Evolutionary conservation across 805 yeast genomes (phyloP).

Genomic region (Cyberlindnera xishuangbannaensis): DNA sequence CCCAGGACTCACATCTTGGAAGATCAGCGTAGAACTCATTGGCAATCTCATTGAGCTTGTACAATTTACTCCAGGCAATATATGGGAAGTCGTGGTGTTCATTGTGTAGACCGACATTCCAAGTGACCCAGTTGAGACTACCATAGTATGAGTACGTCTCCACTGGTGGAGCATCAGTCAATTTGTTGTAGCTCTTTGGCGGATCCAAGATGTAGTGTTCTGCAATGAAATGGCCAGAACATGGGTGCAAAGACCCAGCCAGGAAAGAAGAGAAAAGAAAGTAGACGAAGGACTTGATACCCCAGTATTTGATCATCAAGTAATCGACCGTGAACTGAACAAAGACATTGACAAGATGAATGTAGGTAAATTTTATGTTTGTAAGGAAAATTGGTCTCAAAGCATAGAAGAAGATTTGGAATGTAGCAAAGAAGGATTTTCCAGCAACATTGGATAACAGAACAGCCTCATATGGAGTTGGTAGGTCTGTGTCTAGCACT

Average conservation of each 20-base stretch:
- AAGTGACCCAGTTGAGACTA: conserved; percentile 63
- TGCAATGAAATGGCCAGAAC: conserved; percentile 95
- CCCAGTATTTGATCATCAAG: conserved; percentile 54
- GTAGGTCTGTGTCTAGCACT: conserved; percentile 79
- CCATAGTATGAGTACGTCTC: conserved; percentile 93
- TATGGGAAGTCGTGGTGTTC: conserved; percentile 96
- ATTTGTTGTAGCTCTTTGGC: conserved; percentile 28
- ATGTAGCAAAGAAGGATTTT: conserved; percentile 85
- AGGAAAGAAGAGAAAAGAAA: conserved; percentile 72
- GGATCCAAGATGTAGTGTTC: conserved; percentile 81
- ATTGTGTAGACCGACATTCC: conserved; percentile 93
- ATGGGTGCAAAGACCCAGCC: conserved; percentile 90
- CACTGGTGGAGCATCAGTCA: conserved; percentile 44
- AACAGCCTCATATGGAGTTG: conserved; percentile 72
- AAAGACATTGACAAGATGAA: conserved; percentile 61
- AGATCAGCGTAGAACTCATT: conserved; percentile 75
- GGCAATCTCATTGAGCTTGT: conserved; percentile 59
- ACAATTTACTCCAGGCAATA: conserved; percentile 82
- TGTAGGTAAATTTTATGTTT: conserved; percentile 62
- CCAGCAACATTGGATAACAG: conserved; percentile 74
- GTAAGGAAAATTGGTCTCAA: conserved; percentile 85
- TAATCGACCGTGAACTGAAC: conserved; percentile 56
- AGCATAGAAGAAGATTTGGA: conserved; percentile 85
- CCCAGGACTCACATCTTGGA: conserved; percentile 76
- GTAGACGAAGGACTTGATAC: conserved; percentile 57